phyloP scores from a whole-genome alignment of 805 yeast species.

The Yamadazyma tumulicola region DNA sequence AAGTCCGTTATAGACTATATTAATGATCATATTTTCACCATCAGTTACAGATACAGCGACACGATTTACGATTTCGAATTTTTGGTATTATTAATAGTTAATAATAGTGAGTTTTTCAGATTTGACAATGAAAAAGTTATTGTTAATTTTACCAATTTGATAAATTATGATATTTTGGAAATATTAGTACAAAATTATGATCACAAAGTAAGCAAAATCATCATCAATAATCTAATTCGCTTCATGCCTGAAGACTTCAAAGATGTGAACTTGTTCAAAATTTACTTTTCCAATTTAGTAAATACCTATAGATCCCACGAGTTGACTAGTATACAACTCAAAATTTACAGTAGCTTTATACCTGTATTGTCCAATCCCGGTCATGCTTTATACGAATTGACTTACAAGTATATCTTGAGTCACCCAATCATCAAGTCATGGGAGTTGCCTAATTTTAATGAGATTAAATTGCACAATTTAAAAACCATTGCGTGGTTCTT shows the following conservation, averaged over 20 bases:
- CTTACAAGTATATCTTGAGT: conserved; percentile 60
- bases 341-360: conserved; percentile 51
- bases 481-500: conserved; percentile 62
- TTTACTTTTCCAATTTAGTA: conserved; percentile 48
- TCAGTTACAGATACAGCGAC: conserved; percentile 20
- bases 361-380: conserved; percentile 65
- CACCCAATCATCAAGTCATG: conserved; percentile 42
- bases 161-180: conserved; percentile 55
- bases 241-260: conserved; percentile 46
- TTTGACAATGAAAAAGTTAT: conserved; percentile 19
- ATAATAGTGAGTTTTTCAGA: conserved; percentile 60
- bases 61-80: conserved; percentile 68
- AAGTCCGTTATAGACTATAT: conserved; percentile 9
- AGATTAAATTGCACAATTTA: conserved; percentile 42
- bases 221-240: conserved; percentile 44
- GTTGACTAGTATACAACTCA: conserved; percentile 39
- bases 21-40: conserved; percentile 13
- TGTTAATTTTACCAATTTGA: conserved; percentile 53
- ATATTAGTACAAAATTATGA: conserved; percentile 46
- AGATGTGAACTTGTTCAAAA: conserved; percentile 53
- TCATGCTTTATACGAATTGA: conserved; percentile 70
- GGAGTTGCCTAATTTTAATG: conserved; percentile 46
- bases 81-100: conserved; percentile 54
- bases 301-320: conserved; percentile 26
- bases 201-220: conserved; percentile 35